Base-by-base conservation (phyloP, 768 basidiomycete species). In the Russula vinacea region DNA sequence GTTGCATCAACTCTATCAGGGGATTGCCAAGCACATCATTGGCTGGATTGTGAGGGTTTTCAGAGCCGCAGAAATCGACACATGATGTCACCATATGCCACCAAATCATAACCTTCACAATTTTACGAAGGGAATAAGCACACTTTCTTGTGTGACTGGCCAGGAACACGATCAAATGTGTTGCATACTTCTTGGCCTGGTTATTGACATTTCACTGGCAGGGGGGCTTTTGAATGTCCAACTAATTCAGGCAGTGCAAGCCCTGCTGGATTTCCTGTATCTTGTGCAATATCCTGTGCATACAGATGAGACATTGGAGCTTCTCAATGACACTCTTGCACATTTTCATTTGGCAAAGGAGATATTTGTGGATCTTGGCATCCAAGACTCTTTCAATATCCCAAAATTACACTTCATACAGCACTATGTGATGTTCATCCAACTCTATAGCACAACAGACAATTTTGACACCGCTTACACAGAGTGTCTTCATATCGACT, bases 51-150 rank as follows among this genome's bases (percentile, higher is more conserved):
- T 33, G 33, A 33, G 8, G 33, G 33, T 8, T 33, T 33, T 3
- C 33, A 8, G 33, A 8, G 33, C 33, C 8, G 8, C 33, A 33
- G 33, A 33, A 33, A 33, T 33, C 33, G 33, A 33, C 8, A 8
- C 33, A 33, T 72, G 74, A 2, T 71, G 73, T 42, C 64, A 67
- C 1, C 68, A 72, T 1, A 59, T 79, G 0, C 76, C 76, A 2
- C 73, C 73, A 2, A 77, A 76, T 60, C 75, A 78, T 62, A 68
- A 76, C 37, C 62, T 78, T 32, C 72, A 70, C 0, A 32, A 70
- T 1, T 79, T 80, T 64, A 54, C 61, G 9, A 75, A 76, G 35
- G 78, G 79, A 1, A 78, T 80, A 49, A 69, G 66, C 0, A 51
- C 56, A 2, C 71, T 79, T 9, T 70, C 73, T 5, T 68, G 68